Evolutionary conservation across 1,139 yeast genomes (phyloP), one percentile per base, ranked within the genome.

Genomic region (Saccharomycopsis phalli): DNA sequence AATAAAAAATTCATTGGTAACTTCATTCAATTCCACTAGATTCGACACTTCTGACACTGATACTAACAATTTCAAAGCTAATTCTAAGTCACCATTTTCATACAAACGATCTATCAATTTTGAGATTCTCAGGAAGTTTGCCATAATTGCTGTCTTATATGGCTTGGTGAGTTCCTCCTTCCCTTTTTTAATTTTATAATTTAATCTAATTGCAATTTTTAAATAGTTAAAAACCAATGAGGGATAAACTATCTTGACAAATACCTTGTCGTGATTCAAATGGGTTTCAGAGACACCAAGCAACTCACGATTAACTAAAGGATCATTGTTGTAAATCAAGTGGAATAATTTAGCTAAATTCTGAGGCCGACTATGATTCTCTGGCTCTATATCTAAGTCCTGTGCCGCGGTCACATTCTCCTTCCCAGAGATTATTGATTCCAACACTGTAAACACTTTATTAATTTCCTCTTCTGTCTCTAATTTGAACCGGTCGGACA

Each of bases 1-100:
- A 23, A 83, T 88, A 60, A 82, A 84, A 52, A 86, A 78, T 59
- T 91, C 98, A 59, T 83, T 84, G n/a, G 91, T 68, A 29, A 84
- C 75, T 42, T 76, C 83, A 39, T 70, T 73, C 11, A 70, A 53
- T 3, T 61, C 65, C 29, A 81, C 66, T 56, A 82, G 93, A 58
- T 91, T 95, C 0, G 96, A 91, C 3, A 83, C 62, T 48, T 57
- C 69, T 53, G 64, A 78, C 53, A 55, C 71, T 45, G 51, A 60
- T 40, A 59, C 65, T 61, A 53, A 76, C 36, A 69, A 57, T 46
- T 70, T 65, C 47, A 70, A 61, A 3, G 71, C 71, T 45, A 65
- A 61, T 49, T 67, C 81, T 4, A 75, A 71, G 50, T 63, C 62
- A 26, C 74, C 73, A 28, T 67, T 59, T 35, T 68, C 66, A 54